These are phyloP conservation scores for Pholiota adiposa DNA, from an alignment of 1,284 basidiomycete genomes.

Conservation along the genomic window DNA sequence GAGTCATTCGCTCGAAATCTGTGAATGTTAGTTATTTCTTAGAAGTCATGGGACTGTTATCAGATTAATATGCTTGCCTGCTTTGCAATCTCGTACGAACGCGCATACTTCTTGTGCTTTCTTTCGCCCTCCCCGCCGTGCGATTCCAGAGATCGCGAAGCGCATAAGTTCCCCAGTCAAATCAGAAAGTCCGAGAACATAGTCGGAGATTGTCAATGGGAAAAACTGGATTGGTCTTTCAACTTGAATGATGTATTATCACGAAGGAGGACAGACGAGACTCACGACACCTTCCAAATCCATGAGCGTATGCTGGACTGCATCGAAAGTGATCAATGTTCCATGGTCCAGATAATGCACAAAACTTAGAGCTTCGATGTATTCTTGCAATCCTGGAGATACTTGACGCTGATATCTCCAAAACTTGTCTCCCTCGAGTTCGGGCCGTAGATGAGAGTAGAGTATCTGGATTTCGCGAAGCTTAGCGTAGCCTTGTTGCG, in stretches of 20 bases:
- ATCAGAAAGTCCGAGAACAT: conserved; percentile 91
- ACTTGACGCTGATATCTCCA: conserved; percentile 83
- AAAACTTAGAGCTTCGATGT: conserved; percentile 93
- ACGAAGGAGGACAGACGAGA: neutral
- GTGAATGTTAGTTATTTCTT: neutral
- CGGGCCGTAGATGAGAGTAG: conserved; percentile 65
- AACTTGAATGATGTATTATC: neutral
- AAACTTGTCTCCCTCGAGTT: conserved; percentile 73
- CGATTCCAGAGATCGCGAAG: conserved; percentile 81
- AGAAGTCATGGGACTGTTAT: neutral
- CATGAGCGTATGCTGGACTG: conserved; percentile 70
- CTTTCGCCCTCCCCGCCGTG: conserved; percentile 71
- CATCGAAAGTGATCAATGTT: conserved; percentile 68
- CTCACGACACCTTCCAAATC: conserved; percentile 63
- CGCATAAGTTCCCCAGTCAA: conserved; percentile 98
- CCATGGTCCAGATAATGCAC: conserved; percentile 83
- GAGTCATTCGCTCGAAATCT: conserved; percentile 81
- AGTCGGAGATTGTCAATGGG: conserved; percentile 77
- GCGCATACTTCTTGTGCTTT: conserved; percentile 73
- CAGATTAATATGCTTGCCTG: conserved; percentile 51
- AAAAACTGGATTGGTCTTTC: conserved; percentile 54
- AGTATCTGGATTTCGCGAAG: conserved; percentile 72
- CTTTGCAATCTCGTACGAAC: conserved; percentile 82
- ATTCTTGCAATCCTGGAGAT: conserved; percentile 85
- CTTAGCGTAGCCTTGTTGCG: conserved; percentile 65